Conservation (phyloP, 495 filamentous ascomycete genomes). For the Penicillium ucsense region DNA sequence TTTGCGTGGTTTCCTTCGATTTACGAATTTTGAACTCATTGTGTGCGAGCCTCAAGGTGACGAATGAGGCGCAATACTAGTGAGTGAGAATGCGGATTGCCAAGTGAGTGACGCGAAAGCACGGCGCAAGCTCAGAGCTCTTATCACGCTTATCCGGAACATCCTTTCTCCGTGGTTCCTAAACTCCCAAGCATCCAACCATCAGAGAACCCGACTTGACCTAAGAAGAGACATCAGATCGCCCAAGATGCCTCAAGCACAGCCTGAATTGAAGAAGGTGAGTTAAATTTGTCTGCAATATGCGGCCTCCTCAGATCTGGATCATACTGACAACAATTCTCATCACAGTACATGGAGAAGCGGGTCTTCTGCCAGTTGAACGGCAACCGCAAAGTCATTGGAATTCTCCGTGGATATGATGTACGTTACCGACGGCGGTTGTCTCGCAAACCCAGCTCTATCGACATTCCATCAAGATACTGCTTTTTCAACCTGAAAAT, state of each 20-base stretch:
- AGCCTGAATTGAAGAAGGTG: slow-evolving; percentile 98
- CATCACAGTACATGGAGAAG: slow-evolving; percentile 93
- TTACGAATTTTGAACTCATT: slow-evolving; percentile 58
- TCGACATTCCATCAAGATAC: no score
- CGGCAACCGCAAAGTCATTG: slow-evolving; percentile 94
- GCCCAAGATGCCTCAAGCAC: slow-evolving; percentile 89
- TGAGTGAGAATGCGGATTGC: no score
- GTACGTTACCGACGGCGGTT: slow-evolving; percentile 38
- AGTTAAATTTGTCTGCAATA: slow-evolving; percentile 2
- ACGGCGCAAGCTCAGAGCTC: slow-evolving; percentile 10
- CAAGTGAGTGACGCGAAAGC: background rate
- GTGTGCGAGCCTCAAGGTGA: background rate
- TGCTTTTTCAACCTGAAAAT: no score
- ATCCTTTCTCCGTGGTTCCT: slow-evolving; percentile 22
- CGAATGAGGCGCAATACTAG: no score
- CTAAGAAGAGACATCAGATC: slow-evolving; percentile 10
- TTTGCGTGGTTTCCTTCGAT: slow-evolving; percentile 64
- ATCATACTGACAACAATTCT: slow-evolving; percentile 6
- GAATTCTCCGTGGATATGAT: slow-evolving; percentile 90
- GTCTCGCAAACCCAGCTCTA: no score
- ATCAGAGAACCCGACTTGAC: slow-evolving; percentile 7
- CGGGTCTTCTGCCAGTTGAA: slow-evolving; percentile 95
- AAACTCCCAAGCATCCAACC: slow-evolving; percentile 17
- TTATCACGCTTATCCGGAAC: slow-evolving; percentile 25
- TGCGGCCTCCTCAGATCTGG: background rate